phyloP scores from a whole-genome alignment of 805 yeast genomes.

The Schwanniomyces polymorphus region DNA sequence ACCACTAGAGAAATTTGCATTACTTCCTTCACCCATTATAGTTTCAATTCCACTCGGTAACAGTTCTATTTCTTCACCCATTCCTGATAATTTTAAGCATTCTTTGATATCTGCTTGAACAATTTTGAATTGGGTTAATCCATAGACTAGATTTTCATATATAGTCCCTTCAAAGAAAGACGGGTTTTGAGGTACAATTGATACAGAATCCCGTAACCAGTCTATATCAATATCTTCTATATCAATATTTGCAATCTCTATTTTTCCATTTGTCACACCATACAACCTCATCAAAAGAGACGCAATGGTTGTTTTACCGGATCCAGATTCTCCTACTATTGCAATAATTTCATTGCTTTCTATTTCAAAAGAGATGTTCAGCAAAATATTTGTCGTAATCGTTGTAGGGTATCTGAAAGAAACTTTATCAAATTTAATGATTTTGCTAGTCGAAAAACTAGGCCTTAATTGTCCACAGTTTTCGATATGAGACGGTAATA shows the following conservation, averaged over 20 bases:
- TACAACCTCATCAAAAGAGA: slow-evolving; percentile 58
- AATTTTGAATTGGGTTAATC: slow-evolving; percentile 29
- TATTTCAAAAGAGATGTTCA: slow-evolving; percentile 44
- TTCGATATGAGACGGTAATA: slow-evolving; percentile 36
- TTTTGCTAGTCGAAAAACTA: background rate
- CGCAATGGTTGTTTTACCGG: slow-evolving; percentile 84
- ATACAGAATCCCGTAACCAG: slow-evolving; percentile 52
- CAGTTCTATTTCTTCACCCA: slow-evolving; percentile 52
- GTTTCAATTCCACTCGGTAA: slow-evolving; percentile 65
- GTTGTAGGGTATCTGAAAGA: slow-evolving; percentile 43
- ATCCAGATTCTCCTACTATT: slow-evolving; percentile 83
- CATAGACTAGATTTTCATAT: slow-evolving; percentile 68
- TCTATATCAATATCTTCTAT: slow-evolving; percentile 45
- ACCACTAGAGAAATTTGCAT: slow-evolving; percentile 74
- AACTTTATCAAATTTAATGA: slow-evolving; percentile 46
- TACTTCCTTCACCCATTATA: slow-evolving; percentile 41
- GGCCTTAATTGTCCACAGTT: slow-evolving; percentile 35
- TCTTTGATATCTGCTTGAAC: slow-evolving; percentile 31
- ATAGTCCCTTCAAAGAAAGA: slow-evolving; percentile 73
- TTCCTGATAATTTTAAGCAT: slow-evolving; percentile 46
- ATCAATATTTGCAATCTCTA: slow-evolving; percentile 49
- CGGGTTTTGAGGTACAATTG: slow-evolving; percentile 78
- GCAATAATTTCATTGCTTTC: slow-evolving; percentile 55
- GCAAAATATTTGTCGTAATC: slow-evolving; percentile 26
- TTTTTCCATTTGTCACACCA: slow-evolving; percentile 32